Evolutionary conservation across 2,329 filamentous ascomycete species (phyloP), one percentile per base, ranked within the genome.

Genomic region (Neodidymelliopsis sp.): DNA sequence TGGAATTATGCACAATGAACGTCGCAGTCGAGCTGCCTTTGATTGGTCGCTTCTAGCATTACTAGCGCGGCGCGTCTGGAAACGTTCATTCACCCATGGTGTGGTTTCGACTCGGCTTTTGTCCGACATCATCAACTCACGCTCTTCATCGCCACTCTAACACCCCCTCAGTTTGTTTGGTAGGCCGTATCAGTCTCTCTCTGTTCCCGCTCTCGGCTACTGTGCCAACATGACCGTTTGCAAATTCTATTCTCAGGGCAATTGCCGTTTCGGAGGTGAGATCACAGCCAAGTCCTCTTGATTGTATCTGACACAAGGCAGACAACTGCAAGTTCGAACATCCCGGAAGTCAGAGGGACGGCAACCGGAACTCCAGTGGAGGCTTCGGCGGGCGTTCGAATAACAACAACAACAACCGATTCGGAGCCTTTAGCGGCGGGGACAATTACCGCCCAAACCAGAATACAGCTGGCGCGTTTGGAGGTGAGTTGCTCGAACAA

Each of bases 211-310:
- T 29, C 16, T 48, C 25, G 34, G 24, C 37, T 38, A 46, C 29
- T 19, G 19, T 16, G 15, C 31, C 37, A 40, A 43, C 31, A 74
- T 79, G 77, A 63, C 67, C 22, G 66, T 87, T 46, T 90, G 87
- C 76, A 80, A 73, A 56, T 90, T 83, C 69, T 90, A 79, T 64
- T 80, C 81, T 66, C 79, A 85, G 67, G 86, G 86, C 31, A 78
- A 77, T 54, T 91, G 87, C 76, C 83, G 76, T 63, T 84, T 81
- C 66, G 86, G 86, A 73, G 77, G 85, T 86, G 76, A 56, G 78
- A 22, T 15, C 40, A 22, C 34, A 43, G 10, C 24, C n/a, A 1
- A 20, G 20, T 1, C 20, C 15, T 29, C 12, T 9, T 16, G 8
- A 27, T 47, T 22, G 16, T 38, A 8, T 23, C 49, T 66, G 27